These are phyloP conservation scores for Colletotrichum aenigma DNA, from an alignment of 2,329 filamentous ascomycete genomes.

Conservation along the genomic window DNA sequence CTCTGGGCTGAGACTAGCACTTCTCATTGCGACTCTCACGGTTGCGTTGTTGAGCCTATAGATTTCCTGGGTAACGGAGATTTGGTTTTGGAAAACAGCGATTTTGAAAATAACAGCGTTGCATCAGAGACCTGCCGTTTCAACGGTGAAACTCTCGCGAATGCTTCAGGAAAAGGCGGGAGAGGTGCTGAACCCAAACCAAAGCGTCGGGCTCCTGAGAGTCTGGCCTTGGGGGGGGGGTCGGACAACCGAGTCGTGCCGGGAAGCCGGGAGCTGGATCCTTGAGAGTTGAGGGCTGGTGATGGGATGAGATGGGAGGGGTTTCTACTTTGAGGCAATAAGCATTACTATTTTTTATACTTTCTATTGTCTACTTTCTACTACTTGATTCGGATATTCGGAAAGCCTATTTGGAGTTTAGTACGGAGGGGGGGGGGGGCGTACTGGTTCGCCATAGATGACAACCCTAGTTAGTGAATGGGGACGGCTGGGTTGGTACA, in stretches of 20 bases:
- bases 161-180: not conserved
- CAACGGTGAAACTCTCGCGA: not conserved
- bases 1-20: not conserved
- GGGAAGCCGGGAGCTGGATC: not conserved
- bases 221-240: not conserved
- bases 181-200: not conserved
- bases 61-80: not conserved
- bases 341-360: not conserved
- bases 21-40: not conserved
- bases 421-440: not conserved
- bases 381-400: not conserved
- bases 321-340: not conserved
- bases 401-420: not conserved
- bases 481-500: not conserved
- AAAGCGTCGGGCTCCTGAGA: rapidly evolving
- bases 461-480: not conserved
- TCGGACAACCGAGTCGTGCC: not conserved
- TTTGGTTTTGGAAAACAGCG: not conserved
- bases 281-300: not conserved
- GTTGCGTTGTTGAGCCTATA: constrained; percentile 5
- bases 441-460: not conserved
- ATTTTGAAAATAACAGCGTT: not conserved
- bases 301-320: not conserved
- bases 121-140: not conserved
- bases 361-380: not conserved